Percentiles rank a stretch among this genome's conserved stretches.
Evolutionary conservation across 1,139 yeast genomes (phyloP).

Genomic region (Candida frijolesensis): DNA sequence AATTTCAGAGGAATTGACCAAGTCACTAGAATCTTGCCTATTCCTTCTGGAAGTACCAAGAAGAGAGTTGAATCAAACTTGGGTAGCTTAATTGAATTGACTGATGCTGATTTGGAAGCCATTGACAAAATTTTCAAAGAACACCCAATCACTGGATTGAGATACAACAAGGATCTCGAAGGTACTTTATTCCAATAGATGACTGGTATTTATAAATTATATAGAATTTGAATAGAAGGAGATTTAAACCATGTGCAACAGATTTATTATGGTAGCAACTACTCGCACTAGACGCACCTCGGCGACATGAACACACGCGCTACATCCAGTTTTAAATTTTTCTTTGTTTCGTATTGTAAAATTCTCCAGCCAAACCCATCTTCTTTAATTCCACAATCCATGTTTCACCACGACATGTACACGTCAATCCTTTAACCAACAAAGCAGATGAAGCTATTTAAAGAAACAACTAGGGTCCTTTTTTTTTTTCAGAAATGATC

Average conservation of each 20-base stretch:
- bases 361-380: constrained; percentile 1
- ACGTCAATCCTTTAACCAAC: not conserved
- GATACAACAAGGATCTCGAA: constrained; percentile 19
- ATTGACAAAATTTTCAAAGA: constrained; percentile 41
- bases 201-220: not conserved
- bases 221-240: not conserved
- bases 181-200: constrained; percentile 16
- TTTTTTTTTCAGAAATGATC: not conserved
- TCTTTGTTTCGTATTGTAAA: not conserved
- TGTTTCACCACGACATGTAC: not conserved
- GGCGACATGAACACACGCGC: no score
- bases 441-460: no score
- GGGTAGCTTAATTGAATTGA: constrained; percentile 41
- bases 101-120: constrained; percentile 54
- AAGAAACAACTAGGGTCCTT: not conserved
- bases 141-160: constrained; percentile 18
- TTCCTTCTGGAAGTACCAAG: constrained; percentile 71
- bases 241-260: not conserved
- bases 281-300: no score
- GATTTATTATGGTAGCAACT: not conserved
- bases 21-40: constrained; percentile 67
- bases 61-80: constrained; percentile 63
- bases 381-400: not conserved
- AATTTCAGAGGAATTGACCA: constrained; percentile 35
- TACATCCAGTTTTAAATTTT: no score